Conservation (phyloP, 306 rosid genomes). For the Sphenostylis stenocarpa region DNA sequence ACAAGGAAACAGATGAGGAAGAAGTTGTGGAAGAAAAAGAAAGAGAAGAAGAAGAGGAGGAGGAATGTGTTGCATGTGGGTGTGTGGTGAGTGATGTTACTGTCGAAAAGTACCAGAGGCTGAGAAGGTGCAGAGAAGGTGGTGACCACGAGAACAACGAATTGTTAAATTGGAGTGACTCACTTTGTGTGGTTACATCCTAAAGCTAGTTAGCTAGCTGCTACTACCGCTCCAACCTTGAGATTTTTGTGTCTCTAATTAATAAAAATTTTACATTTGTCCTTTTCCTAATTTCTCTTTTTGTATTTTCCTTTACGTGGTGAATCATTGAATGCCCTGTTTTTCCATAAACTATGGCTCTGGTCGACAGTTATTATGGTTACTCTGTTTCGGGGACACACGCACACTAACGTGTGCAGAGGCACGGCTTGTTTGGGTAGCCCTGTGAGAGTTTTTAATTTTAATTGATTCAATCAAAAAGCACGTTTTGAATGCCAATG, state of each 20-base stretch:
- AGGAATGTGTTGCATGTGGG: not conserved
- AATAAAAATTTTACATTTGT: slow-evolving; percentile 30
- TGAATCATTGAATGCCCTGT: slow-evolving; percentile 7
- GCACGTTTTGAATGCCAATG: not conserved
- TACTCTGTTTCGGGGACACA: slow-evolving; percentile 31
- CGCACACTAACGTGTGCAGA: not conserved
- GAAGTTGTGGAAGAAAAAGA: not conserved
- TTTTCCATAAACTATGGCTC: slow-evolving; percentile 34
- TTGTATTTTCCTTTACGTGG: not conserved
- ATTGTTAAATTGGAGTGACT: slow-evolving; percentile 52
- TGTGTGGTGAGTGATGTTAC: slow-evolving; percentile 33
- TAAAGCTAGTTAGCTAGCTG: slow-evolving; percentile 9
- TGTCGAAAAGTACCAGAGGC: slow-evolving; percentile 46
- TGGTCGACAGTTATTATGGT: slow-evolving; percentile 59
- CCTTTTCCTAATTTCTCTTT: slow-evolving; percentile 19
- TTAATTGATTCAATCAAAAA: not conserved
- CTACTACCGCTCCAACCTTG: not conserved
- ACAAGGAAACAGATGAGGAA: not conserved
- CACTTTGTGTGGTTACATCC: slow-evolving; percentile 61
- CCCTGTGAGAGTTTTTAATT: not conserved
- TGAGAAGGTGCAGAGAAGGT: slow-evolving; percentile 63
- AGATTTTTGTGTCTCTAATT: slow-evolving; percentile 21
- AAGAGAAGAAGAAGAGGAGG: slow-evolving; percentile 1
- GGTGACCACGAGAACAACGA: slow-evolving; percentile 50
- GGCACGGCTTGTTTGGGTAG: not conserved